A percentile compares a stretch with the other conserved stretches of the same genome.
Conservation (phyloP, 371 early-diverging fungal genomes). For the Mucor indicus region DNA sequence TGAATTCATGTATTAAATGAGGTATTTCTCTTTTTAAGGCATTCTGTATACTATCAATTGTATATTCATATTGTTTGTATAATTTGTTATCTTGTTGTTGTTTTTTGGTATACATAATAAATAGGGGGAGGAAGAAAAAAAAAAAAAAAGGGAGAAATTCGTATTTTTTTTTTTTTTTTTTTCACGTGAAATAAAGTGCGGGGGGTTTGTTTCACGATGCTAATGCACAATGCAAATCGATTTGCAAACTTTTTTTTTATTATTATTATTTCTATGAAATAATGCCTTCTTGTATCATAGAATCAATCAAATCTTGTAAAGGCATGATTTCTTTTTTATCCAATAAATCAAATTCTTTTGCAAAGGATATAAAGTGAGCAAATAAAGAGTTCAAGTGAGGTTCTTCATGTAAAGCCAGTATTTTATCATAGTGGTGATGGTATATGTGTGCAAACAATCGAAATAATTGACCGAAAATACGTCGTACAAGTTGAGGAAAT, state of each 20-base stretch:
- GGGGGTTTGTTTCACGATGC: too few relatives aligned
- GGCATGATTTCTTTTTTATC: slow-evolving; percentile 89
- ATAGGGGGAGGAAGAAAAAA: too few relatives aligned
- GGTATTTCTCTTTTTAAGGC: slow-evolving; percentile 38
- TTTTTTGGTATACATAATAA: too few relatives aligned
- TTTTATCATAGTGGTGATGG: slow-evolving; percentile 86
- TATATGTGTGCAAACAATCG: slow-evolving; percentile 94
- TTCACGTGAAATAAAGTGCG: too few relatives aligned
- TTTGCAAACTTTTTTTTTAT: not conserved
- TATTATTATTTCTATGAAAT: slow-evolving; percentile 16
- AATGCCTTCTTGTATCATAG: slow-evolving; percentile 56
- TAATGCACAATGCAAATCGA: too few relatives aligned
- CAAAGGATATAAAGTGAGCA: slow-evolving; percentile 91
- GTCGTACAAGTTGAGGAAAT: slow-evolving; percentile 63
- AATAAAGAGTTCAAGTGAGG: slow-evolving; percentile 92
- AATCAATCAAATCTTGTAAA: slow-evolving; percentile 74
- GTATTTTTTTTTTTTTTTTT: too few relatives aligned
- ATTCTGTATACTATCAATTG: slow-evolving; percentile 34
- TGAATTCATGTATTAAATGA: slow-evolving; percentile 32
- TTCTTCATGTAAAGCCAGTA: slow-evolving; percentile 79
- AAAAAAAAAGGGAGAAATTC: too few relatives aligned
- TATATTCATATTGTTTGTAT: slow-evolving; percentile 18
- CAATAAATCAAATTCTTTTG: slow-evolving; percentile 86
- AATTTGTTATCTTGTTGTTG: slow-evolving; percentile 22
- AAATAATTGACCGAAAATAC: slow-evolving; percentile 82